These are phyloP conservation scores for Penicillium antarcticum DNA, from an alignment of 495 filamentous ascomycete genomes.

Conservation along the genomic window DNA sequence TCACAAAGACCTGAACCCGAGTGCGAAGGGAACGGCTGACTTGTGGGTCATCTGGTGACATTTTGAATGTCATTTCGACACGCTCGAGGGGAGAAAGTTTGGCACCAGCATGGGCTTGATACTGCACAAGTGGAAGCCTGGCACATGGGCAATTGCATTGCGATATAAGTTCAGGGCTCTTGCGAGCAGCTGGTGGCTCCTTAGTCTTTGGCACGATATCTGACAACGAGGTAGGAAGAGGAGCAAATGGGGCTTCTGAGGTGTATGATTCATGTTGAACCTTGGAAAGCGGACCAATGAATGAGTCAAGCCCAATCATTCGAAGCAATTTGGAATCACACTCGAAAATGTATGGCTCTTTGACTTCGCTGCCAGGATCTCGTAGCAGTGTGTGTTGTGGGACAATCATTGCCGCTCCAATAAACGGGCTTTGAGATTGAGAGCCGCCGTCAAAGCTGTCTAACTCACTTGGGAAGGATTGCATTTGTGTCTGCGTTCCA, in stretches of 20 bases:
- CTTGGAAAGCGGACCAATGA: neutral
- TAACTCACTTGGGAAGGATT: neutral
- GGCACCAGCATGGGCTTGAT: neutral
- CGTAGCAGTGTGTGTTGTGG: neutral
- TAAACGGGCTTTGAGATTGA: no score
- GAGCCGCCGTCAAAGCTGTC: neutral
- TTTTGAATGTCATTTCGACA: conserved; percentile 5
- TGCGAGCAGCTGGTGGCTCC: neutral
- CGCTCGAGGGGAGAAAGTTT: neutral
- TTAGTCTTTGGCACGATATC: neutral
- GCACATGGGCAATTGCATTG: conserved; percentile 1
- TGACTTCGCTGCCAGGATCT: neutral
- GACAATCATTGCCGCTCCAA: neutral
- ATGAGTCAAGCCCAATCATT: neutral
- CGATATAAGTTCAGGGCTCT: neutral
- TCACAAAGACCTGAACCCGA: conserved; percentile 12
- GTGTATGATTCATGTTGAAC: neutral
- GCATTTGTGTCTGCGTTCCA: neutral
- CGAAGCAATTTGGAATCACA: neutral
- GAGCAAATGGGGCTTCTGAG: neutral
- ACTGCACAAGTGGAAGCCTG: neutral
- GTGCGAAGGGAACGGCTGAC: conserved; percentile 7
- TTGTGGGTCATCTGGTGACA: neutral
- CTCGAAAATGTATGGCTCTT: neutral
- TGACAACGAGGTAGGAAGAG: neutral